Evolutionary conservation across 345 rosid genomes (phyloP), one percentile per base, ranked within the genome.

Genomic region (Salix koriyanagi): DNA sequence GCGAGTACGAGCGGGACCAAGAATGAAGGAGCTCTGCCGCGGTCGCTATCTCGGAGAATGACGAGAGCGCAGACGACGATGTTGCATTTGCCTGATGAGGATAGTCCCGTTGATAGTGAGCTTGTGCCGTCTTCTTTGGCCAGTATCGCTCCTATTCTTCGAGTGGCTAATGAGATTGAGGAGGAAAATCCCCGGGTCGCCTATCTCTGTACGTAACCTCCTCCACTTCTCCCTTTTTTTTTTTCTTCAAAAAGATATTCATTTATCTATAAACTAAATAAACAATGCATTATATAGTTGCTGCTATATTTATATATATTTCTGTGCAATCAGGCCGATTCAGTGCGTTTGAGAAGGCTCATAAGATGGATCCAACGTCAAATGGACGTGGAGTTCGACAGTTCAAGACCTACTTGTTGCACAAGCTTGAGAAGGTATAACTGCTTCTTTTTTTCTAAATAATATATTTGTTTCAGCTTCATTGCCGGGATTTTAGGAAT

Each of bases 321-420:
- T 44, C 65, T 50, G 25, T 71, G 37, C 73, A 37, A 81, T 74
- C 80, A 96, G 99, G 99, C 85, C 99, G 98, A 56, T 92, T 91
- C 88, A 88, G 86, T 76, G 99, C 97, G 26, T 87, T 94, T 39
- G 99, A 96, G 89, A 90, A 76, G 82, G 97, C 97, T 86, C 97
- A 94, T 78, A 77, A 3, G 77, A 83, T 83, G 88, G 95, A 94
- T 75, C 92, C 90, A 64, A 71, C 78, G 6, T 83, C 98, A 41
- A 72, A 65, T 65, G 99, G 98, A 77, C 89, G 90, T 14, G 98
- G 99, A 37, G 97, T 92, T 26, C 97, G 94, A 66, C 99, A 96
- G 75, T 96, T 92, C 75, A 96, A 92, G 92, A 94, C 98, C 61
- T 90, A 91, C 81, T 79, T 96, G 62, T 80, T 94, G 82, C 95